These are phyloP conservation scores for Pythium apleroticum DNA, from an alignment of 352 stramenopile genomes.

Conservation along the genomic window DNA sequence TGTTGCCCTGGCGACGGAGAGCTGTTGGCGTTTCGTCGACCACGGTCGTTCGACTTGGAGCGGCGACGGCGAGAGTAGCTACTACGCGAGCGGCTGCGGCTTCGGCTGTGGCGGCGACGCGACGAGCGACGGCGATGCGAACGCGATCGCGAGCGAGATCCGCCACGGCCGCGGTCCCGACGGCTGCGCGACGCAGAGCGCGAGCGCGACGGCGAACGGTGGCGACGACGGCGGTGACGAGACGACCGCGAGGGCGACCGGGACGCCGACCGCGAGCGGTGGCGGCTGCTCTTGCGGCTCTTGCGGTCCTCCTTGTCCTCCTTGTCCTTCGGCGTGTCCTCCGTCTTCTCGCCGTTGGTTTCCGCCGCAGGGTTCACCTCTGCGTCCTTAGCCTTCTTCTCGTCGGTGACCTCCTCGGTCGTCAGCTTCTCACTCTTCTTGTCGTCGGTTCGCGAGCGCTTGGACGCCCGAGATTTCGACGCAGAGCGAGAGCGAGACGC, in stretches of 20 bases:
- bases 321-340: constrained; percentile 14
- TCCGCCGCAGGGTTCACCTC: constrained; percentile 5
- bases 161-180: constrained; percentile 22
- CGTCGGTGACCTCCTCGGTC: constrained; percentile 6
- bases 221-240: constrained; percentile 46
- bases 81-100: constrained; percentile 31
- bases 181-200: constrained; percentile 49
- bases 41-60: constrained; percentile 59
- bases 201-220: constrained; percentile 40
- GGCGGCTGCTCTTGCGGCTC: constrained; percentile 47
- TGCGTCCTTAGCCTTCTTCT: constrained; percentile 21
- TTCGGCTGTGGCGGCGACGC: constrained; percentile 50
- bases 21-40: constrained; percentile 50
- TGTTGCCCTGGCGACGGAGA: constrained; percentile 50
- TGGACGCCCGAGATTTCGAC: constrained; percentile 33
- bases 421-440: constrained; percentile 16
- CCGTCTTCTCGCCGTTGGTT: constrained; percentile 9
- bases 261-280: constrained; percentile 53
- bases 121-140: constrained; percentile 44
- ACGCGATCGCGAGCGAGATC: constrained; percentile 50
- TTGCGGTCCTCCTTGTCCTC: constrained; percentile 24
- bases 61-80: constrained; percentile 55
- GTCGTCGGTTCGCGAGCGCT: constrained; percentile 28
- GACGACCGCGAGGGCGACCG: constrained; percentile 34
- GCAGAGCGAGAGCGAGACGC: constrained; percentile 29